Conservation (phyloP, 495 filamentous ascomycete genomes). For the Aspergillus olivimuriae region DNA sequence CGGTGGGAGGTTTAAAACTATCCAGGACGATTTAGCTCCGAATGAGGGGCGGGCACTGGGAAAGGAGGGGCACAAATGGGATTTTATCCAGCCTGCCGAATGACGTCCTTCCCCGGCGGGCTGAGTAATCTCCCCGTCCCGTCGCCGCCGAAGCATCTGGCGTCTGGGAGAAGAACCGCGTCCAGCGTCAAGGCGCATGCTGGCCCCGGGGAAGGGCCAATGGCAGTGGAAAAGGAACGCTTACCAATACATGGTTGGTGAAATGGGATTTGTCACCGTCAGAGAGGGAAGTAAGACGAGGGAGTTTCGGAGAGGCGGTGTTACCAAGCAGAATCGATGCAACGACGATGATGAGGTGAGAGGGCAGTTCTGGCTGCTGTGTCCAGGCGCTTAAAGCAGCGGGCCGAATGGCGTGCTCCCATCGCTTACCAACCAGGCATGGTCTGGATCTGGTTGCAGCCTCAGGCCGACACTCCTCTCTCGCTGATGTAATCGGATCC, state of each 20-base stretch:
- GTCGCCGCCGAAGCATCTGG: constrained; percentile 5
- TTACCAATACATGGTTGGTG: constrained; percentile 1
- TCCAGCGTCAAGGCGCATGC: no score
- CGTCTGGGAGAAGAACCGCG: neutral
- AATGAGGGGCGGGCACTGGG: constrained; percentile 23
- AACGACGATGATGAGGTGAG: constrained; percentile 3
- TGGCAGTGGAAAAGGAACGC: neutral
- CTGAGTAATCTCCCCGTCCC: constrained; percentile 3
- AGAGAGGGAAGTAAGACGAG: no score
- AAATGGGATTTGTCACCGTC: no score
- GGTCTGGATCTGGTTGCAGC: constrained; percentile 16
- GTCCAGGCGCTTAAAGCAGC: constrained; percentile 19
- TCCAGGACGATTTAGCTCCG: constrained; percentile 15
- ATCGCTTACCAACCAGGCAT: constrained; percentile 19
- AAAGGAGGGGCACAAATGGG: constrained; percentile 8
- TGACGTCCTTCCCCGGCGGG: constrained; percentile 13
- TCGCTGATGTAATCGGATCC: no score
- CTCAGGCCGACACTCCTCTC: constrained; percentile 2
- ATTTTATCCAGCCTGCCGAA: constrained; percentile 13
- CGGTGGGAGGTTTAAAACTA: constrained; percentile 17
- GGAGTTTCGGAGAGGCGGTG: constrained; percentile 4
- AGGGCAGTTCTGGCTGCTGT: constrained; percentile 3
- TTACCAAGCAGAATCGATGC: neutral
- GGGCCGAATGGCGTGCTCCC: constrained; percentile 19
- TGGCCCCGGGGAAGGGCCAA: no score